Conservation (phyloP, 148 eudicot species). For the Vaccinium corymbosum region DNA sequence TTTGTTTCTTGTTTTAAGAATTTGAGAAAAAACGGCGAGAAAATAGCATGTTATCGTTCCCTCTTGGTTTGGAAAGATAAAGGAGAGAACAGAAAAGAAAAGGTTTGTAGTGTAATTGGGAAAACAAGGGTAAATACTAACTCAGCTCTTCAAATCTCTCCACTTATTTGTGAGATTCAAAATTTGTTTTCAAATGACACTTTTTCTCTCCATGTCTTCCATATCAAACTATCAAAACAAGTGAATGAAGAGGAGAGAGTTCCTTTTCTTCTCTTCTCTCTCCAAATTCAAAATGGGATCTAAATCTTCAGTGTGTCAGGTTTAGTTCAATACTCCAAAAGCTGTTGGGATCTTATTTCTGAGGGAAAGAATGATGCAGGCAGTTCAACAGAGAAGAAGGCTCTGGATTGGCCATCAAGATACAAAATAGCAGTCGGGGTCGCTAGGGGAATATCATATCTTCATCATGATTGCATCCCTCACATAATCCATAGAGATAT, state of each 20-base stretch:
- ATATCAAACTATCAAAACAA: not conserved
- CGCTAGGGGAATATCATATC: constrained; percentile 86
- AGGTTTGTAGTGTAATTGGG: too few species aligned
- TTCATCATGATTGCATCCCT: constrained; percentile 93
- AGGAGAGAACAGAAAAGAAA: too few species aligned
- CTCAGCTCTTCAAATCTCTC: too few species aligned
- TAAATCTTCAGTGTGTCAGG: not conserved
- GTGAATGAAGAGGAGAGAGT: not conserved
- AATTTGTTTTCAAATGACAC: too few species aligned
- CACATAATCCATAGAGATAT: constrained; percentile 93
- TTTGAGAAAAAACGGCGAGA: too few species aligned
- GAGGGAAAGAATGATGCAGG: constrained; percentile 38
- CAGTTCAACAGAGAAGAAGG: constrained; percentile 35
- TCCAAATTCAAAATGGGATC: not conserved
- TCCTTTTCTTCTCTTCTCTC: not conserved
- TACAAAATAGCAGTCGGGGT: constrained; percentile 85
- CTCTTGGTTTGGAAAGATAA: too few species aligned
- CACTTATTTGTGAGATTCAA: too few species aligned
- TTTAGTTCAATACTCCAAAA: not conserved
- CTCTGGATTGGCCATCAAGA: constrained; percentile 70
- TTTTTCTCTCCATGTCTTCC: not conserved
- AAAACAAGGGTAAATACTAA: too few species aligned
- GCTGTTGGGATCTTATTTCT: constrained; percentile 1
- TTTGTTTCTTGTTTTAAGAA: not conserved
- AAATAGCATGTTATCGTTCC: too few species aligned